phyloP scores from a whole-genome alignment of 139 green algal genomes.

The Haematococcus sp. region DNA sequence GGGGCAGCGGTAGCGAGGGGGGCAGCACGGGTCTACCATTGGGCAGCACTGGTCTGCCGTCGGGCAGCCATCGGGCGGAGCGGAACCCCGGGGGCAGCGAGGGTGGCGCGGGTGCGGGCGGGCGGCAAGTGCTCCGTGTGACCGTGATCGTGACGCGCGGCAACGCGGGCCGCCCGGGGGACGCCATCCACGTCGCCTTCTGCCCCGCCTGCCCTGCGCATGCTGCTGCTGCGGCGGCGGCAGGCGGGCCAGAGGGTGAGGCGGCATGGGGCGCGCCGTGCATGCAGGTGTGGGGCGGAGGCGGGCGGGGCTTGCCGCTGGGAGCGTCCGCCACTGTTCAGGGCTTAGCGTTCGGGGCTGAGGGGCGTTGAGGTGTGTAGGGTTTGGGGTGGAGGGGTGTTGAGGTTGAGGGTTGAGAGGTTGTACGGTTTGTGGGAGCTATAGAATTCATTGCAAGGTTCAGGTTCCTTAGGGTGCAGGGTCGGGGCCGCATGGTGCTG shows the following conservation, averaged over 20 bases:
- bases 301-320: background rate
- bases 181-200: constrained; percentile 4
- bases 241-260: no score
- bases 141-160: background rate
- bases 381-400: no score
- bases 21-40: no score
- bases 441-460: background rate
- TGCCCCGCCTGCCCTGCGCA: constrained; percentile 27
- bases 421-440: background rate
- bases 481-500: no score
- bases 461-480: background rate
- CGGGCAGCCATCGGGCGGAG: no score
- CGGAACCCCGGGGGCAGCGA: no score
- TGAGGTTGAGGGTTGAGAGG: background rate
- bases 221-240: background rate
- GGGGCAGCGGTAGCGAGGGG: background rate
- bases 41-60: no score
- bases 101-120: no score
- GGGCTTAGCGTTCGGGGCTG: no score
- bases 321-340: background rate
- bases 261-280: constrained; percentile 11
- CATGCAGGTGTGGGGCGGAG: background rate
- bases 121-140: background rate
- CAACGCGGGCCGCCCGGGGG: background rate
- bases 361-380: no score